phyloP scores from a whole-genome alignment of 164 flowering plant species.

The Malania oleifera region DNA sequence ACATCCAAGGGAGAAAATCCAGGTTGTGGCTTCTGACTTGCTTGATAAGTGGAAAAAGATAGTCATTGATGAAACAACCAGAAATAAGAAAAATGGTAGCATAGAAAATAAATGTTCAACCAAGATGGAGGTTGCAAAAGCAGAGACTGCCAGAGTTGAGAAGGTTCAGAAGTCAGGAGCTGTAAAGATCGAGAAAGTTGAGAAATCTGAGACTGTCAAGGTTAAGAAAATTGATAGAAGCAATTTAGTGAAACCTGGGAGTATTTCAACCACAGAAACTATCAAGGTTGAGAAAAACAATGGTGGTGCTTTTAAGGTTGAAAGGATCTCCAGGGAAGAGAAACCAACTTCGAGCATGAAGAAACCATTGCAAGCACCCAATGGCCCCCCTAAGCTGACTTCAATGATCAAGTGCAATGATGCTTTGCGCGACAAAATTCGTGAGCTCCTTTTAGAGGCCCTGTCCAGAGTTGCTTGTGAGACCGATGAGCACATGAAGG shows the following conservation, averaged over 20 bases:
- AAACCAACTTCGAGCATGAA: slow-evolving; percentile 19
- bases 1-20: slow-evolving; percentile 67
- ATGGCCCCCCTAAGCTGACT: slow-evolving; percentile 61
- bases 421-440: slow-evolving; percentile 61
- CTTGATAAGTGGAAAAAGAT: slow-evolving; percentile 78
- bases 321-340: slow-evolving; percentile 35
- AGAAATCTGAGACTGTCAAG: slow-evolving; percentile 23
- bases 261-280: slow-evolving; percentile 16
- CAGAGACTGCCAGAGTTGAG: slow-evolving; percentile 29
- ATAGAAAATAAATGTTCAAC: slow-evolving; percentile 23
- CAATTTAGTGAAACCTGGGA: too few relatives aligned
- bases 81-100: slow-evolving; percentile 45
- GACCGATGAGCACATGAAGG: slow-evolving; percentile 44
- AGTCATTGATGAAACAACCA: slow-evolving; percentile 60
- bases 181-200: slow-evolving; percentile 20
- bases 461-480: slow-evolving; percentile 58
- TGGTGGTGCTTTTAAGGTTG: slow-evolving; percentile 24
- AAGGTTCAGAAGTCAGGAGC: slow-evolving; percentile 17
- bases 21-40: slow-evolving; percentile 57
- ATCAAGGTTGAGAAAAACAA: slow-evolving; percentile 26
- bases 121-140: slow-evolving; percentile 20
- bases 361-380: slow-evolving; percentile 29
- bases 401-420: slow-evolving; percentile 68
- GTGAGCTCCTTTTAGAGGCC: slow-evolving; percentile 74
- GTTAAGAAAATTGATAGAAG: slow-evolving; percentile 28